Conservation (phyloP, 2,329 filamentous ascomycete genomes). For the Fusarium irregulare region DNA sequence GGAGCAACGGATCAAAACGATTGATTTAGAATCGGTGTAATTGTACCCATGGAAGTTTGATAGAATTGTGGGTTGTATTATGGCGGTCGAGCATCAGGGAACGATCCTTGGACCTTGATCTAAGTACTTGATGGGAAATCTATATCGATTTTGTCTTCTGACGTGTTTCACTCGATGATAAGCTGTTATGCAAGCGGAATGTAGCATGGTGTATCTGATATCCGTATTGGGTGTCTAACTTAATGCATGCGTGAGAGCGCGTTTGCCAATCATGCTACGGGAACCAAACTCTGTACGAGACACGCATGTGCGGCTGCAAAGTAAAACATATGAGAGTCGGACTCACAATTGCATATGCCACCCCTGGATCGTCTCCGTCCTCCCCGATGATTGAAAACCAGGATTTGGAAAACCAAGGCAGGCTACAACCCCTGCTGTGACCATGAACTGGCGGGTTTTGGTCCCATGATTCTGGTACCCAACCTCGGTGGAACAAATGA, state of each 20-base stretch:
- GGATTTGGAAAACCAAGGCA: slow-evolving; percentile 10
- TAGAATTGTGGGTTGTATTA: slow-evolving; percentile 23
- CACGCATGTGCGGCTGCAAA: not conserved
- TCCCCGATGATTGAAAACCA: slow-evolving; percentile 15
- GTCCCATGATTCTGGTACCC: slow-evolving; percentile 5
- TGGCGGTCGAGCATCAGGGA: slow-evolving; percentile 7
- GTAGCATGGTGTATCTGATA: not conserved
- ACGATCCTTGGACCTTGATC: slow-evolving; percentile 2
- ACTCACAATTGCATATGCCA: slow-evolving; percentile 5
- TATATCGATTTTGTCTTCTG: slow-evolving; percentile 16
- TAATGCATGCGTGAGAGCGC: not conserved
- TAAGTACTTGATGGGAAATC: slow-evolving; percentile 3
- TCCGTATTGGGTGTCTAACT: not conserved
- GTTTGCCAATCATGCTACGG: not conserved
- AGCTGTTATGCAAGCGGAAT: slow-evolving; percentile 9
- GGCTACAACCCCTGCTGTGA: slow-evolving; percentile 29
- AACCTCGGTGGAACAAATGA: slow-evolving; percentile 13
- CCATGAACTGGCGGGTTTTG: slow-evolving; percentile 1
- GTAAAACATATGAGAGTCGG: not conserved
- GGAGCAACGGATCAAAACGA: slow-evolving; percentile 6
- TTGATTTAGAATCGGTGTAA: slow-evolving; percentile 32
- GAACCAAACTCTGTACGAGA: not conserved
- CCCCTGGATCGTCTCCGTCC: slow-evolving; percentile 9
- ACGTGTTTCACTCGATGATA: not conserved
- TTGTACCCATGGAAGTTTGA: slow-evolving; percentile 27